These are phyloP conservation scores for Pseudonectria foliicola DNA, from an alignment of 2,329 filamentous ascomycete species.

Conservation along the genomic window DNA sequence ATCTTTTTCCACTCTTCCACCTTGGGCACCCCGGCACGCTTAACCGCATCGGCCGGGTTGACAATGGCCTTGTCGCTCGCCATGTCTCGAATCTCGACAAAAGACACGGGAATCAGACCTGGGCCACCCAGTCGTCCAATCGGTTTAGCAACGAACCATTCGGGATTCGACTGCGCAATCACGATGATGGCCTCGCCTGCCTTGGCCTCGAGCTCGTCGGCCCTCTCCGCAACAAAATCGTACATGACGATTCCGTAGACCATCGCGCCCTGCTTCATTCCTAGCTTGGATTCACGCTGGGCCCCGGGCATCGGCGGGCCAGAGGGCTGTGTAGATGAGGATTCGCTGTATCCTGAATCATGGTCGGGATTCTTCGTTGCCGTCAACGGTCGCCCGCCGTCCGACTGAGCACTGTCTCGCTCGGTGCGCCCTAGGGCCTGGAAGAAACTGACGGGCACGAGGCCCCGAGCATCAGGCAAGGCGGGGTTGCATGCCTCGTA, in stretches of 20 bases:
- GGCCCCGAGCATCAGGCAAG: slow-evolving; percentile 75
- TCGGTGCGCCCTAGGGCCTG: slow-evolving; percentile 88
- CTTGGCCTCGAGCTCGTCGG: slow-evolving; percentile 94
- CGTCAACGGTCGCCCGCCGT: slow-evolving; percentile 39
- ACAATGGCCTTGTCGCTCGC: slow-evolving; percentile 72
- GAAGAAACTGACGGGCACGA: slow-evolving; percentile 92
- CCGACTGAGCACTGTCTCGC: slow-evolving; percentile 73
- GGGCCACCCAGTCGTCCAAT: slow-evolving; percentile 94
- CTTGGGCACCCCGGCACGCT: slow-evolving; percentile 80
- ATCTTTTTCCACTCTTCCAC: slow-evolving; percentile 99
- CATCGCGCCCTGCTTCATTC: slow-evolving; percentile 64
- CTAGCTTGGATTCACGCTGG: slow-evolving; percentile 44
- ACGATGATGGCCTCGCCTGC: slow-evolving; percentile 96
- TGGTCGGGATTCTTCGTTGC: slow-evolving; percentile 61
- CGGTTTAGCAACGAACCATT: slow-evolving; percentile 99
- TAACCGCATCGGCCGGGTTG: slow-evolving; percentile 79
- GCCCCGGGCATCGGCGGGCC: slow-evolving; percentile 17
- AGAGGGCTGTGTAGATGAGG: slow-evolving; percentile 23
- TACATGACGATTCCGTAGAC: slow-evolving; percentile 97
- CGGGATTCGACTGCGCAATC: slow-evolving; percentile 94
- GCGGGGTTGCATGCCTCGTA: slow-evolving; percentile 97
- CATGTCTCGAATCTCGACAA: slow-evolving; percentile 95
- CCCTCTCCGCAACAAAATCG: slow-evolving; percentile 88
- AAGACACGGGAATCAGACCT: slow-evolving; percentile 90
- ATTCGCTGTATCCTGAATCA: slow-evolving; percentile 72